Evolutionary conservation across 345 rosid species (phyloP).

Genomic region (Arabidopsis arenosa): DNA sequence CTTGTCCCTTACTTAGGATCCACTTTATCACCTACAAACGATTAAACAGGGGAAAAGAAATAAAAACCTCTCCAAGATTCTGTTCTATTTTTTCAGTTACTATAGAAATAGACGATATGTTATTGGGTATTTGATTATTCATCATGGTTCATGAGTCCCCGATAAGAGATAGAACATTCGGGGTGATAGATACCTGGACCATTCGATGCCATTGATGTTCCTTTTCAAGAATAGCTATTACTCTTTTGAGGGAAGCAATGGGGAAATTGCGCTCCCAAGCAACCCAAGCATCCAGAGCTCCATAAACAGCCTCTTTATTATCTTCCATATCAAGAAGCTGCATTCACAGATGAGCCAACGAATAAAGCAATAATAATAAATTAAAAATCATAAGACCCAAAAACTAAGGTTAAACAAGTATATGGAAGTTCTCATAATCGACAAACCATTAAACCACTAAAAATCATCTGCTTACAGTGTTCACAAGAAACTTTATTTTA

Average conservation of each 20-base stretch:
- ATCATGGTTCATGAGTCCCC: constrained; percentile 13
- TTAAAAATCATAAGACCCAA: neutral
- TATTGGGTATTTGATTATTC: neutral
- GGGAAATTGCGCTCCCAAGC: constrained; percentile 96
- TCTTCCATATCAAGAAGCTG: constrained; percentile 83
- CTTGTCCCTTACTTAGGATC: constrained; percentile 99
- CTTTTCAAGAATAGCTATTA: constrained; percentile 72
- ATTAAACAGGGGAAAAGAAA: neutral
- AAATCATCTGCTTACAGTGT: constrained; percentile 57
- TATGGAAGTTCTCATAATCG: neutral
- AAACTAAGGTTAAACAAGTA: constrained; percentile 17
- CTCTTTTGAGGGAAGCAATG: constrained; percentile 71
- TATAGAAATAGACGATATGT: neutral
- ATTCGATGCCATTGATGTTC: constrained; percentile 89
- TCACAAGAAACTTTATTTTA: constrained; percentile 66
- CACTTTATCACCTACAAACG: constrained; percentile 84
- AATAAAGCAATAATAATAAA: neutral
- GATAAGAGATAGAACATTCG: neutral
- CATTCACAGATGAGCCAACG: constrained; percentile 31
- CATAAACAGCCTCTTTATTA: constrained; percentile 81
- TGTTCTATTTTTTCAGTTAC: neutral
- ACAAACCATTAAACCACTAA: neutral
- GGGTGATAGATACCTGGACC: constrained; percentile 63
- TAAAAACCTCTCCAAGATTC: constrained; percentile 7
- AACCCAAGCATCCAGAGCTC: constrained; percentile 96